Evolutionary conservation across 371 early-diverging fungal species (phyloP).

Genomic region (Phascolomyces articulosus): DNA sequence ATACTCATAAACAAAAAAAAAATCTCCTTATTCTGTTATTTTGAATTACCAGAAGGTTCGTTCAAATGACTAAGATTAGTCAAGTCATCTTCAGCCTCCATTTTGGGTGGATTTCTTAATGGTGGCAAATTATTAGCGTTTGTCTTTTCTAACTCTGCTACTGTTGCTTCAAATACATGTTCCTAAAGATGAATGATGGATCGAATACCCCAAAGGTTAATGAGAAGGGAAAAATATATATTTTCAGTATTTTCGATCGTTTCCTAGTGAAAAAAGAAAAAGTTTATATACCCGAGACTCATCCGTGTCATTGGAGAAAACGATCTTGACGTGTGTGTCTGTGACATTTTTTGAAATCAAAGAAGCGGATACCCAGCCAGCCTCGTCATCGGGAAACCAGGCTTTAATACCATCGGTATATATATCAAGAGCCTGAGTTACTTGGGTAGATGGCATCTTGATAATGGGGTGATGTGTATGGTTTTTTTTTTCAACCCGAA

Average conservation of each 20-base stretch:
- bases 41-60: constrained; percentile 90
- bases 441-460: constrained; percentile 20
- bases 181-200: constrained; percentile 48
- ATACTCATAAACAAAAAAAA: no score
- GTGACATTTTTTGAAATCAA: constrained; percentile 57
- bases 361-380: constrained; percentile 85
- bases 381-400: constrained; percentile 88
- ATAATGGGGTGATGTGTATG: no score
- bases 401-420: constrained; percentile 78
- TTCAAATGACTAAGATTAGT: constrained; percentile 91
- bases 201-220: no score
- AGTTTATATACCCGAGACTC: constrained; percentile 31
- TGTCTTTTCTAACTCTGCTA: constrained; percentile 66
- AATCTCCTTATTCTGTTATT: no score
- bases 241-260: no score
- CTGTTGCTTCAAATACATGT: constrained; percentile 71
- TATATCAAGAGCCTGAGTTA: constrained; percentile 40
- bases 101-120: constrained; percentile 86
- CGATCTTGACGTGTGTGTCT: constrained; percentile 58
- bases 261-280: no score
- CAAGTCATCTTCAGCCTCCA: constrained; percentile 91
- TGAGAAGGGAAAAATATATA: no score
- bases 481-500: no score
- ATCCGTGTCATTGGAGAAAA: constrained; percentile 63
- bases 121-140: constrained; percentile 79